phyloP scores from a whole-genome alignment of 2,329 filamentous ascomycete species.

The Gnomoniopsis smithogilvyi region DNA sequence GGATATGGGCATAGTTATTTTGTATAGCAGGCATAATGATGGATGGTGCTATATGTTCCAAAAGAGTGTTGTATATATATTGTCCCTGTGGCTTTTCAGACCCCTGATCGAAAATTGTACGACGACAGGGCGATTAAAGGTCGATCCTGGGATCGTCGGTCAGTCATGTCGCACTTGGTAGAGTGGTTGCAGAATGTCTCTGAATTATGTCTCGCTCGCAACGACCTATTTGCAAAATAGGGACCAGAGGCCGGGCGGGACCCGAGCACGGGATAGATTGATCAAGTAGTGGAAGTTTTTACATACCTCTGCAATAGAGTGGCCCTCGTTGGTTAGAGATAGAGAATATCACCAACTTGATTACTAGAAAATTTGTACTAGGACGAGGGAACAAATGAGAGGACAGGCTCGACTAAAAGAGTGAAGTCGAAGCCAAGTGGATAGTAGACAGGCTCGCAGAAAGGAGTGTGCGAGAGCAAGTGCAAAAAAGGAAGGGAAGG shows the following conservation, averaged over 20 bases:
- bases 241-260: neutral
- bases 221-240: neutral
- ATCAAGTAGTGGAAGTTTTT: neutral
- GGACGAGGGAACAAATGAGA: slow-evolving; percentile 33
- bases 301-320: slow-evolving; percentile 16
- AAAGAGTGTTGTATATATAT: slow-evolving; percentile 5
- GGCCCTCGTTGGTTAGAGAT: slow-evolving; percentile 10
- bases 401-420: slow-evolving; percentile 47
- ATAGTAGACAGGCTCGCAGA: slow-evolving; percentile 10
- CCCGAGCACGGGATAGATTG: neutral
- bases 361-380: slow-evolving; percentile 7
- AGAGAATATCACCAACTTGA: slow-evolving; percentile 9
- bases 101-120: slow-evolving; percentile 7
- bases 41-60: slow-evolving; percentile 20
- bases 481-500: slow-evolving; percentile 33
- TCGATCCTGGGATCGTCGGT: slow-evolving; percentile 12
- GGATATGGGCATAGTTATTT: slow-evolving; percentile 34
- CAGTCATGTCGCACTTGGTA: neutral
- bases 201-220: slow-evolving; percentile 13
- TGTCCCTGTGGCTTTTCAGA: slow-evolving; percentile 4
- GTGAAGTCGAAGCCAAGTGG: slow-evolving; percentile 40
- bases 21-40: slow-evolving; percentile 36
- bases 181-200: neutral
- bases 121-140: neutral
- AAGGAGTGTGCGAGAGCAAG: slow-evolving; percentile 5